Evolutionary conservation across 1,139 yeast species (phyloP).

Genomic region (Pneumocystis oryctolagi): DNA sequence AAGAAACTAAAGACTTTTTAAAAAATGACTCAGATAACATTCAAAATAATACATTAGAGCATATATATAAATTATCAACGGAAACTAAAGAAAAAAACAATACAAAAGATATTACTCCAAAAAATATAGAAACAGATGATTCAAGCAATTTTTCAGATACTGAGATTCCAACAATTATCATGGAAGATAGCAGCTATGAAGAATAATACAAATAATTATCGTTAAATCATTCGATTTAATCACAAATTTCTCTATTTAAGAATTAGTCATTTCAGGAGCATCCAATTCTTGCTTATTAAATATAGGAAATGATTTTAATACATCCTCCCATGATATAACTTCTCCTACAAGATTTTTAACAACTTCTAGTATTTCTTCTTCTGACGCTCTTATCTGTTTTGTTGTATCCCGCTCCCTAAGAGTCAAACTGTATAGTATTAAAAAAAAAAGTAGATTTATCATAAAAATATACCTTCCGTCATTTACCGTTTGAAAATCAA

Average conservation of each 20-base stretch:
- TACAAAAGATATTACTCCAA: background rate
- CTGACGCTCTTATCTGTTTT: conserved; percentile 87
- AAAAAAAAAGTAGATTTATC: background rate
- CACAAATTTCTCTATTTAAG: background rate
- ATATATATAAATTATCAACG: background rate
- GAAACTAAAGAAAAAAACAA: background rate
- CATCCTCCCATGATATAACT: conserved; percentile 9
- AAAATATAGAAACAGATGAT: background rate
- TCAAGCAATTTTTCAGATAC: background rate
- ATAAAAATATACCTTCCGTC: conserved; percentile 33
- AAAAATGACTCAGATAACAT: background rate
- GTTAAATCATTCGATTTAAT: background rate
- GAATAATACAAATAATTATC: background rate
- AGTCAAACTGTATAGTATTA: conserved; percentile 44
- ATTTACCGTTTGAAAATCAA: conserved; percentile 85
- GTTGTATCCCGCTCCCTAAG: conserved; percentile 97
- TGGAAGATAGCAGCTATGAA: background rate
- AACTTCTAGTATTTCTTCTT: conserved; percentile 63
- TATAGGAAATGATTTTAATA: conserved; percentile 11
- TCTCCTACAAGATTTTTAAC: conserved; percentile 30
- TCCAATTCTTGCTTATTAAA: conserved; percentile 1
- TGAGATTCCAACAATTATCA: background rate
- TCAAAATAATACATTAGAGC: background rate
- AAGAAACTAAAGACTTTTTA: background rate
- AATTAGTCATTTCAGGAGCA: background rate